Conservation (phyloP, 441 rosid species). For the Francoa sonchifolia region DNA sequence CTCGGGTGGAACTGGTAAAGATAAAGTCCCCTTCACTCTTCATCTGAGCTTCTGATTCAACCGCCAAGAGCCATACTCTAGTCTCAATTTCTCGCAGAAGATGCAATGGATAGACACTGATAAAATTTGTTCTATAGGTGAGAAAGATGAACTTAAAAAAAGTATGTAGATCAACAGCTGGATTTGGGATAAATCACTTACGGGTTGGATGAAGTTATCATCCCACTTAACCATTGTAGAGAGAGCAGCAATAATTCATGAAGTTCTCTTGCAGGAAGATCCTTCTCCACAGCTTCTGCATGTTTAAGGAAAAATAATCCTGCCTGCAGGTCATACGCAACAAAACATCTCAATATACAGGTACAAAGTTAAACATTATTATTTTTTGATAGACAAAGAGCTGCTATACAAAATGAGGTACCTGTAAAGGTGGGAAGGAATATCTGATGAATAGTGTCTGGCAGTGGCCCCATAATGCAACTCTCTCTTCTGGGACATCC, state of each 20-base stretch:
- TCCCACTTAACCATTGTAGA: slow-evolving; percentile 95
- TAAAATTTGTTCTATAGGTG: slow-evolving; percentile 23
- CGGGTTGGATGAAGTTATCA: slow-evolving; percentile 73
- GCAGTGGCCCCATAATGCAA: slow-evolving; percentile 96
- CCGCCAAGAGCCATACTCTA: slow-evolving; percentile 95
- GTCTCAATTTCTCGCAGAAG: slow-evolving; percentile 97
- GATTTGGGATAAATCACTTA: slow-evolving; percentile 34
- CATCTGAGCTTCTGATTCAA: slow-evolving; percentile 89
- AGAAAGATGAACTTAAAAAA: slow-evolving; percentile 12
- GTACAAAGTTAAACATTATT: slow-evolving; percentile 14
- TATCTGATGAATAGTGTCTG: slow-evolving; percentile 81
- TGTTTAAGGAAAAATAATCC: slow-evolving; percentile 91
- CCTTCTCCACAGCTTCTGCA: slow-evolving; percentile 92
- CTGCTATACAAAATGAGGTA: slow-evolving; percentile 17
- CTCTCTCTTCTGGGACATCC: slow-evolving; percentile 99
- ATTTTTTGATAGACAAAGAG: slow-evolving; percentile 8
- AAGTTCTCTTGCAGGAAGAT: slow-evolving; percentile 89
- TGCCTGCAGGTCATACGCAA: slow-evolving; percentile 50
- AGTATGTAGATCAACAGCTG: slow-evolving; percentile 8
- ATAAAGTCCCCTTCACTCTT: slow-evolving; percentile 54
- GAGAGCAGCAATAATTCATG: slow-evolving; percentile 82
- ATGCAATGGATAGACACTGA: slow-evolving; percentile 83
- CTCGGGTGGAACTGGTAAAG: slow-evolving; percentile 31
- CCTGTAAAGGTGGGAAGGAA: slow-evolving; percentile 85
- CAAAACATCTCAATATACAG: slow-evolving; percentile 8